Evolutionary conservation across 2,329 filamentous ascomycete genomes (phyloP), one percentile per base, ranked within the genome.

Genomic region (Elsinoe arachidis): DNA sequence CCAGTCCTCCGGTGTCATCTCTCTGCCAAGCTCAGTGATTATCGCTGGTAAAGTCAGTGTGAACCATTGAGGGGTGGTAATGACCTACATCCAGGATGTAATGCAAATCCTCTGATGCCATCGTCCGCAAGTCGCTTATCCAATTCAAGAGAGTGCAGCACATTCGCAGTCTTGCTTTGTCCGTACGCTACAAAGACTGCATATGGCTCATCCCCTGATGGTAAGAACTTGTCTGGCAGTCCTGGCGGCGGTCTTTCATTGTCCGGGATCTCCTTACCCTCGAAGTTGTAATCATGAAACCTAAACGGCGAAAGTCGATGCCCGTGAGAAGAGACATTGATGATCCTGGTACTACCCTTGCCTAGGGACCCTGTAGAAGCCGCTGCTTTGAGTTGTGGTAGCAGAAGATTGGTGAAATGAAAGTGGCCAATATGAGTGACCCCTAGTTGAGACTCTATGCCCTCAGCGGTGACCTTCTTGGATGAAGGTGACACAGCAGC

Each of bases 141-240:
- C 26, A 76, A 65, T 1, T 66, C 70, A 1, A 73, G 61, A 1
- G 72, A 67, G 60, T 74, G 74, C 35, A 78, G 62, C 47, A 78
- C 71, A 55, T 75, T 75, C 17, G 74, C 75, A 2, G 72, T 73
- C 67, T 79, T 79, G 41, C 67, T 66, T 57, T 77, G 73, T 3
- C 71, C 73, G 63, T 78, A 78, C 2, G 69, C 69, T 7, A 62
- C 61, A 63, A 72, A 74, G 26, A 63, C 65, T 37, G 59, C 63
- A 62, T 74, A 75, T 1, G 66, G 73, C 34, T 62, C 52, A 1
- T 60, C 61, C 15, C 46, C 51, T 9, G 59, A 51, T 35, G 60
- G 57, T 17, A 52, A 56, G 35, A 61, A 46, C 5, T 37, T 39
- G 5, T 38, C 26, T 19, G 60, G 61, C 2, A 65, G 19, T 10